These are phyloP conservation scores for Shiraia sp. DNA, from an alignment of 2,329 filamentous ascomycete genomes.

Conservation along the genomic window DNA sequence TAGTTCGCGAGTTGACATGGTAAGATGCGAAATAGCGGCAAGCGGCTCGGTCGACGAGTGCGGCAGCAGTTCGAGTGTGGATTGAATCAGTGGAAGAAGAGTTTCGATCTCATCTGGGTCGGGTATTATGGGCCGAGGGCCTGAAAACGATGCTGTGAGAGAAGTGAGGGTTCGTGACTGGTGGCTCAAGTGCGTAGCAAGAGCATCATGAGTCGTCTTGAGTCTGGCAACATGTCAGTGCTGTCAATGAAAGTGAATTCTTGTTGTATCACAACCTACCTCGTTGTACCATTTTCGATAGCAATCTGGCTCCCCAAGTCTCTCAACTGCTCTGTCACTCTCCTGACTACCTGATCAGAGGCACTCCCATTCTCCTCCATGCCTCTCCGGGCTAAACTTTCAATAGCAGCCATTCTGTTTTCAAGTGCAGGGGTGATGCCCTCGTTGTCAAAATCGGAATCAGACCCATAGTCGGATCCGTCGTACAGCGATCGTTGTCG, in stretches of 20 bases:
- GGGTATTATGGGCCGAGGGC: conserved; percentile 66
- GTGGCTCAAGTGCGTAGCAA: conserved; percentile 74
- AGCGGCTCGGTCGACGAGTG: conserved; percentile 66
- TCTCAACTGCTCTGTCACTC: conserved; percentile 70
- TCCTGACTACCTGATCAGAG: conserved; percentile 67
- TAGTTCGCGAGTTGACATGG: conserved; percentile 69
- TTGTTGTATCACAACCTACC: conserved; percentile 52
- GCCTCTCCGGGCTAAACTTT: conserved; percentile 66
- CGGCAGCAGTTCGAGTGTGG: conserved; percentile 69
- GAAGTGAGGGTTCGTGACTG: conserved; percentile 77
- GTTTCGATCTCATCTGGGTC: conserved; percentile 68
- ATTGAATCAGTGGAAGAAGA: conserved; percentile 68
- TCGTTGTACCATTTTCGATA: conserved; percentile 72
- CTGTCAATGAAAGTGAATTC: neutral
- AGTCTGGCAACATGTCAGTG: conserved; percentile 55
- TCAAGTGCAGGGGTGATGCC: conserved; percentile 69
- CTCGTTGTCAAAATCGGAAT: conserved; percentile 70
- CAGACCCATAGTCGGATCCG: conserved; percentile 74
- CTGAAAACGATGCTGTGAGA: conserved; percentile 71
- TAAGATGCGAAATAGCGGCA: conserved; percentile 68
- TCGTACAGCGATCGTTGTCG: conserved; percentile 62
- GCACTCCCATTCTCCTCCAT: conserved; percentile 68
- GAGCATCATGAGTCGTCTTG: conserved; percentile 74
- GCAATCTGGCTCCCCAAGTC: conserved; percentile 74
- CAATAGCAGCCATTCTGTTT: conserved; percentile 71